phyloP scores from a whole-genome alignment of 2,329 filamentous ascomycete species.

The Penicillium sclerotigenum region DNA sequence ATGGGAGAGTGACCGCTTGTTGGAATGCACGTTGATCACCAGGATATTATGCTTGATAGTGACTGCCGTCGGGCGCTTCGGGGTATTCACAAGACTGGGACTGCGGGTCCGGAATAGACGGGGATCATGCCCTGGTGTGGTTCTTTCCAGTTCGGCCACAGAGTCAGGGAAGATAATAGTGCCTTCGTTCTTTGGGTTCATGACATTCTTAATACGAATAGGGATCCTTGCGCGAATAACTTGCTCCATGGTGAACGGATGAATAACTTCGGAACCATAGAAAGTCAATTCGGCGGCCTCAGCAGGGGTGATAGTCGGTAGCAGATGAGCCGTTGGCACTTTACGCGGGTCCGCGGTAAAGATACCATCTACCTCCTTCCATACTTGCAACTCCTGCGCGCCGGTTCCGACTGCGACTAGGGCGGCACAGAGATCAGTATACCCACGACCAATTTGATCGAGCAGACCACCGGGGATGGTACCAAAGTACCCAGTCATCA shows the following conservation, averaged over 20 bases:
- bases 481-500: slow-evolving; percentile 92
- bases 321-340: slow-evolving; percentile 86
- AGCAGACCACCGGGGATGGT: slow-evolving; percentile 87
- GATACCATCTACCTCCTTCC: slow-evolving; percentile 98
- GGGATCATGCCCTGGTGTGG: slow-evolving; percentile 56
- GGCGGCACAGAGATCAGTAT: slow-evolving; percentile 93
- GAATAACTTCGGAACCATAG: slow-evolving; percentile 93
- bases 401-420: slow-evolving; percentile 84
- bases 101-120: slow-evolving; percentile 50
- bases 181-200: slow-evolving; percentile 61
- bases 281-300: slow-evolving; percentile 96
- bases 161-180: slow-evolving; percentile 72
- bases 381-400: slow-evolving; percentile 88
- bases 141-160: slow-evolving; percentile 50
- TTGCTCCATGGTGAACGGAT: slow-evolving; percentile 98
- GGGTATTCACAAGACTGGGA: slow-evolving; percentile 52
- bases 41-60: slow-evolving; percentile 97
- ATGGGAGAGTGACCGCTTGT: slow-evolving; percentile 92
- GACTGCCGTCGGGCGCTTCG: slow-evolving; percentile 79
- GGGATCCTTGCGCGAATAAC: slow-evolving; percentile 64
- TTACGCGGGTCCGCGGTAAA: slow-evolving; percentile 83
- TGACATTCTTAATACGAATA: slow-evolving; percentile 68
- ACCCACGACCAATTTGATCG: slow-evolving; percentile 88
- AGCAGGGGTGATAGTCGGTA: slow-evolving; percentile 83
- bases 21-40: slow-evolving; percentile 96